Evolutionary conservation across 2,329 filamentous ascomycete genomes (phyloP).

Genomic region (Neodidymelliopsis sp.): DNA sequence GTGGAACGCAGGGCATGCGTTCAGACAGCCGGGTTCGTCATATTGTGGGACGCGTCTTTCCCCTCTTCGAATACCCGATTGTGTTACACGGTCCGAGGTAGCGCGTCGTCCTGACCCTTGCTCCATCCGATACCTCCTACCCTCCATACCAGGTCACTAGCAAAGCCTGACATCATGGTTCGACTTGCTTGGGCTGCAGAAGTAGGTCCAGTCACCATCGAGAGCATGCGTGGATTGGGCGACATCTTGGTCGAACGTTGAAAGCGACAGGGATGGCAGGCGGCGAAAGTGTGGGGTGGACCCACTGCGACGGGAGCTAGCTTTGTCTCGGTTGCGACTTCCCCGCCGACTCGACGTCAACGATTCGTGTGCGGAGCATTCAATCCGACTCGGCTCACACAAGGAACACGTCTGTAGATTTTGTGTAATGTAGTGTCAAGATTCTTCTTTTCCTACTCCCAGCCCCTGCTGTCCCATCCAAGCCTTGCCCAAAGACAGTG

Average conservation of each 20-base stretch:
- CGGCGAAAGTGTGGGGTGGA: background rate
- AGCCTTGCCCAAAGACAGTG: too few species aligned
- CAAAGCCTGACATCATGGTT: too few species aligned
- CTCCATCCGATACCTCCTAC: background rate
- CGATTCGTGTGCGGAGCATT: too few species aligned
- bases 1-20: background rate
- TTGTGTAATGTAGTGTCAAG: too few species aligned
- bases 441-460: too few species aligned
- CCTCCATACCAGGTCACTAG: too few species aligned
- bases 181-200: too few species aligned
- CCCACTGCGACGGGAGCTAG: background rate
- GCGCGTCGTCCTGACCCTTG: background rate
- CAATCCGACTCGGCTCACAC: too few species aligned
- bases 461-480: too few species aligned
- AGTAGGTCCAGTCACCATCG: too few species aligned
- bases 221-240: background rate
- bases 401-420: too few species aligned
- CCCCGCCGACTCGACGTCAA: conserved; percentile 2
- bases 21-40: background rate
- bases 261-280: background rate
- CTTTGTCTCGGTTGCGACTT: background rate
- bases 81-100: too few species aligned
- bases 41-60: background rate
- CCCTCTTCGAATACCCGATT: background rate
- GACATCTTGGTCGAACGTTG: background rate